Conservation (phyloP, 768 basidiomycete genomes). For the Boletus sp. region DNA sequence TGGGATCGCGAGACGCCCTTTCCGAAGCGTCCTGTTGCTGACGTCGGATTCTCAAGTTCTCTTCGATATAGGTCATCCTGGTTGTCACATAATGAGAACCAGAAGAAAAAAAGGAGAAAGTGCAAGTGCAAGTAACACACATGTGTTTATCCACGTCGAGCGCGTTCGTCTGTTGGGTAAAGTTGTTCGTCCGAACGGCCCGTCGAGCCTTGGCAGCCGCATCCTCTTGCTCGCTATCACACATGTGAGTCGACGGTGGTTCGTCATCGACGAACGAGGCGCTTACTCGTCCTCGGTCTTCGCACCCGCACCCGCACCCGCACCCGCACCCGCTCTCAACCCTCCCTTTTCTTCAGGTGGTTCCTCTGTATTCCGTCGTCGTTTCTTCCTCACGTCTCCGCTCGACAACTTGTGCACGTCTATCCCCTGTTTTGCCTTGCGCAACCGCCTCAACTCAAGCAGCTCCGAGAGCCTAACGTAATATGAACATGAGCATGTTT, state of each 20-base stretch:
- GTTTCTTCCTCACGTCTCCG: conserved; percentile 76
- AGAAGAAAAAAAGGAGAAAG: neutral
- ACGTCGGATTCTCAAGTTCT: conserved; percentile 78
- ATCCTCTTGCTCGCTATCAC: conserved; percentile 54
- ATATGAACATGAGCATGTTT: neutral
- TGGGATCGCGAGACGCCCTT: conserved; percentile 43
- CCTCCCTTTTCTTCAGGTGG: conserved; percentile 50
- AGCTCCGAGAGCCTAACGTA: conserved; percentile 73
- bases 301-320: conserved; percentile 12
- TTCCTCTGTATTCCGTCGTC: conserved; percentile 47
- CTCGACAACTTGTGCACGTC: conserved; percentile 80
- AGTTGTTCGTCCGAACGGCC: conserved; percentile 83
- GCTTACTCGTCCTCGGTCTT: conserved; percentile 50
- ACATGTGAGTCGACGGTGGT: neutral
- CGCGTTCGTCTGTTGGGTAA: conserved; percentile 94
- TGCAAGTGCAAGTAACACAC: conserved; percentile 42
- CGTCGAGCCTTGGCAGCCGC: conserved; percentile 68
- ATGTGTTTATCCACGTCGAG: conserved; percentile 99
- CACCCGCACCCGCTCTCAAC: conserved; percentile 42
- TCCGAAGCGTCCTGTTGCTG: conserved; percentile 49
- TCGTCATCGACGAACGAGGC: neutral
- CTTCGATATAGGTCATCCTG: conserved; percentile 96
- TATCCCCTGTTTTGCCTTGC: conserved; percentile 74
- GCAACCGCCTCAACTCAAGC: conserved; percentile 76
- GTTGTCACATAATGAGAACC: neutral